A percentile compares a stretch with the other conserved stretches of the same genome.
Conservation (phyloP, 2,329 filamentous ascomycete species). For the Cladophialophora bantiana region DNA sequence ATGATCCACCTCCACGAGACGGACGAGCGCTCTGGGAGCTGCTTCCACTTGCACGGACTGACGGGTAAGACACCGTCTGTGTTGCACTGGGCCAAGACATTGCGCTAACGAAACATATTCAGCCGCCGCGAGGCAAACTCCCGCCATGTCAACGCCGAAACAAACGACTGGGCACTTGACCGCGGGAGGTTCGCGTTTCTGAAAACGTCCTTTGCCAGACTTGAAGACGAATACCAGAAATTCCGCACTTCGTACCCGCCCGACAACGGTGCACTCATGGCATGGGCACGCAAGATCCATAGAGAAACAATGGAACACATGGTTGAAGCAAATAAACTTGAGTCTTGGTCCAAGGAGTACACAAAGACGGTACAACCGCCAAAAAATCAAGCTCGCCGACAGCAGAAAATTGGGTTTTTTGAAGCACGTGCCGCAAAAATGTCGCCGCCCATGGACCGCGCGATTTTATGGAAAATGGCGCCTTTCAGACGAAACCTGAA, state of each 20-base stretch:
- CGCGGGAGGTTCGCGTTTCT: constrained; percentile 29
- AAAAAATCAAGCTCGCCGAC: constrained; percentile 6
- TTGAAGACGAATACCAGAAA: constrained; percentile 29
- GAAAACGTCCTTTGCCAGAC: constrained; percentile 27
- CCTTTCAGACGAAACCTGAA: constrained; percentile 50
- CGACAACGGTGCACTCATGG: constrained; percentile 13
- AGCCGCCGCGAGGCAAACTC: constrained; percentile 29
- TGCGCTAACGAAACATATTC: neutral
- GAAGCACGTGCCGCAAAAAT: constrained; percentile 47
- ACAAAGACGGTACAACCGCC: neutral
- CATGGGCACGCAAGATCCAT: constrained; percentile 26
- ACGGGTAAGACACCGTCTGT: constrained; percentile 26
- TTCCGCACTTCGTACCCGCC: neutral
- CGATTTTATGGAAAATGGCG: constrained; percentile 48
- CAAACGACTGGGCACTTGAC: constrained; percentile 24
- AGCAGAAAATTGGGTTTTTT: constrained; percentile 40
- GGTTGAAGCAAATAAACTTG: constrained; percentile 20
- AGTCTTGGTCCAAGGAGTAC: constrained; percentile 27
- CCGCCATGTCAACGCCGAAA: constrained; percentile 12
- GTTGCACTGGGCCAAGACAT: neutral
- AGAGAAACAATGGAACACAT: constrained; percentile 30
- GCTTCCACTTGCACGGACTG: constrained; percentile 30
- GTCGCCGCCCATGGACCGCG: constrained; percentile 46
- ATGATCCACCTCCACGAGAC: constrained; percentile 1
- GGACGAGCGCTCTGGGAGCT: constrained; percentile 26